These are phyloP conservation scores for Tribonema minus DNA, from an alignment of 108 stramenopile species.

Conservation along the genomic window DNA sequence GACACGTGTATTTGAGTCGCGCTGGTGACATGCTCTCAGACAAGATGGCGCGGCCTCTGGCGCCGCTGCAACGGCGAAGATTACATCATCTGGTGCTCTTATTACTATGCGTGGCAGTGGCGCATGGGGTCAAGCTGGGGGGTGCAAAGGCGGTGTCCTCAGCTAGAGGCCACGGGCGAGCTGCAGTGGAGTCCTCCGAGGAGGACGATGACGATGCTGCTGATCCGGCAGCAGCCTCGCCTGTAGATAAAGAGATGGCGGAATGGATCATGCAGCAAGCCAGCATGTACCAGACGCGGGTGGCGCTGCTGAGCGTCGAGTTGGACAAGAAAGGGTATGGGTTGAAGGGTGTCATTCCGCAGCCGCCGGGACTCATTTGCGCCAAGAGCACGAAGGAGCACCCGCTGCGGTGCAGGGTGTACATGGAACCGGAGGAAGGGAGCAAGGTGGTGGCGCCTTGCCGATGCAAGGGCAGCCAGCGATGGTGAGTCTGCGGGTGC, in stretches of 20 bases:
- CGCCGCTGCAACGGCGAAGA: neutral
- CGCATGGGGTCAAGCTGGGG: neutral
- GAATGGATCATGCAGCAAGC: constrained; percentile 39
- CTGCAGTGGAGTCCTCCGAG: neutral
- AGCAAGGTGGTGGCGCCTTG: constrained; percentile 45
- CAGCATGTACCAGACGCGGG: constrained; percentile 36
- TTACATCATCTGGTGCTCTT: neutral
- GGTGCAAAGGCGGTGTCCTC: too few relatives aligned
- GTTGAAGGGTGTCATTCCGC: constrained; percentile 10
- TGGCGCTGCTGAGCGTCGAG: neutral
- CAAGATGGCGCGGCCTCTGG: neutral
- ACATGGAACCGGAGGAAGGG: constrained; percentile 37
- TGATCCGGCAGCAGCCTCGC: neutral
- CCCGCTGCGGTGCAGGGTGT: constrained; percentile 30
- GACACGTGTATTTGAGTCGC: too few relatives aligned
- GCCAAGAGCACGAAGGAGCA: constrained; percentile 33
- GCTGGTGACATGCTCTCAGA: too few relatives aligned
- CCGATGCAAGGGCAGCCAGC: constrained; percentile 38
- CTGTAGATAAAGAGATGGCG: neutral
- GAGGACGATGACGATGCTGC: neutral
- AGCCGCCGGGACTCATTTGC: constrained; percentile 31
- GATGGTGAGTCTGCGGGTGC: constrained; percentile 18
- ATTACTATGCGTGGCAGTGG: neutral
- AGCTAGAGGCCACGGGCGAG: too few relatives aligned
- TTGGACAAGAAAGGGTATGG: constrained; percentile 2